Base-by-base conservation (phyloP, 2,329 filamentous ascomycete species). In the Aspergillus bombycis region DNA sequence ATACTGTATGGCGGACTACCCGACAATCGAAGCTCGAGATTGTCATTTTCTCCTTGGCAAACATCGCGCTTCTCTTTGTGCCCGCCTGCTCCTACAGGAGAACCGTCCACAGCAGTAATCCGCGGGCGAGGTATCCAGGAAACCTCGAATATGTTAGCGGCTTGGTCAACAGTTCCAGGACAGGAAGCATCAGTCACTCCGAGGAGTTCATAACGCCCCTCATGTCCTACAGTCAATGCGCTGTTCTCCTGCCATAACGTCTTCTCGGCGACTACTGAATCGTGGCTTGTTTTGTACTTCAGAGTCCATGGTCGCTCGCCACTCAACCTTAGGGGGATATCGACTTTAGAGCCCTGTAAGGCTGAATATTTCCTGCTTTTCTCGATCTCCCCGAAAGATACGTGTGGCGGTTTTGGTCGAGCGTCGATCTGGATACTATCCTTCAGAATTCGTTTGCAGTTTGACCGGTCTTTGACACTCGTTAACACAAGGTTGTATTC, bases 21-120 rank as follows among this genome's bases (percentile, higher is more conserved):
- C 75, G 86, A 86, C 65, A 99, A 85, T 50, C 86, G 85, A 59
- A 99, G 82, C 72, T 97, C 93, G 61, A 97, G 89, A 4, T 89
- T 88, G 76, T 97, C 94, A 72, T 97, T 91, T 65, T 98, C 94
- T 34, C 94, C 94, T 80, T 99, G 94, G 74, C 95, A 99, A 34
- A 99, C 90, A 65, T 94, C 89, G 48, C 89, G 86, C 78, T 96
- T 96, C 69, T 89, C 75, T 74, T 89, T 91, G 38, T 84, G 83
- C 10, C 81, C 82, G 19, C 83, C 81, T 41, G 84, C 78, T 12
- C 81, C 81, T 54, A 92, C 83, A 34, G 71, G 67, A 28, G 68
- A 70, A 8, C 74, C 75, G 64, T 79, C 77, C 54, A 88, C 86
- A 4, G 88, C 83, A n/a, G 86, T 87, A 64, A 90, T 85, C 7